phyloP scores from a whole-genome alignment of 108 stramenopile genomes.

The Nitzschia sp. region DNA sequence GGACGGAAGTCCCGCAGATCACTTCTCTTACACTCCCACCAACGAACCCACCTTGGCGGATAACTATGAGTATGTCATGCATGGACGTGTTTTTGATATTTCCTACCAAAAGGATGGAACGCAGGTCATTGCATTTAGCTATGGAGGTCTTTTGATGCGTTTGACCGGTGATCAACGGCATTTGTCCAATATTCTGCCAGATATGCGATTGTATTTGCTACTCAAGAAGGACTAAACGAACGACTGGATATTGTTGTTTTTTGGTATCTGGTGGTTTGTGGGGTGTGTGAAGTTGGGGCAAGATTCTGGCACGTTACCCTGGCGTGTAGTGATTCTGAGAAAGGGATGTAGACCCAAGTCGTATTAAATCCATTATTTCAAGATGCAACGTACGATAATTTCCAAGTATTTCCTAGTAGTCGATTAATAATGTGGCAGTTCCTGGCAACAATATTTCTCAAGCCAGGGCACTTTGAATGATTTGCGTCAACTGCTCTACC shows the following conservation, averaged over 20 bases:
- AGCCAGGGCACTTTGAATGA: slow-evolving; percentile 18
- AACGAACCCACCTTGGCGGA: slow-evolving; percentile 85
- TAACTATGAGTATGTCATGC: slow-evolving; percentile 98
- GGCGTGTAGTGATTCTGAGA: too few species aligned
- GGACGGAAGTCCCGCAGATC: slow-evolving; percentile 92
- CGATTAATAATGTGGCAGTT: too few species aligned
- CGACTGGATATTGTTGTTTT: not conserved
- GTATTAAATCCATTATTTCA: too few species aligned
- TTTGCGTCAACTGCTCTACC: slow-evolving; percentile 7
- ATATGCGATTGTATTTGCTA: slow-evolving; percentile 86
- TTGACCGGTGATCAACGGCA: slow-evolving; percentile 92
- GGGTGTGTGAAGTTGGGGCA: too few species aligned
- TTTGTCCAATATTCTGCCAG: slow-evolving; percentile 85
- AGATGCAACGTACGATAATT: too few species aligned
- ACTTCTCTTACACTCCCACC: slow-evolving; percentile 75
- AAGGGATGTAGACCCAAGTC: too few species aligned
- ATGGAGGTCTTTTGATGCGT: slow-evolving; percentile 94
- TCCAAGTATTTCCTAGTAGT: too few species aligned
- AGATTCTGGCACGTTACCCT: too few species aligned
- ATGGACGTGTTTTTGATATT: slow-evolving; percentile 93
- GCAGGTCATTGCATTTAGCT: slow-evolving; percentile 83
- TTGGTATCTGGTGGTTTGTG: not conserved
- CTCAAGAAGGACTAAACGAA: slow-evolving; percentile 79
- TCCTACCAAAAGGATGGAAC: slow-evolving; percentile 79
- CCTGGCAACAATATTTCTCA: not conserved